Evolutionary conservation across 768 basidiomycete species (phyloP), one percentile per base, ranked within the genome.

Genomic region (Guyanaporus albipodus): DNA sequence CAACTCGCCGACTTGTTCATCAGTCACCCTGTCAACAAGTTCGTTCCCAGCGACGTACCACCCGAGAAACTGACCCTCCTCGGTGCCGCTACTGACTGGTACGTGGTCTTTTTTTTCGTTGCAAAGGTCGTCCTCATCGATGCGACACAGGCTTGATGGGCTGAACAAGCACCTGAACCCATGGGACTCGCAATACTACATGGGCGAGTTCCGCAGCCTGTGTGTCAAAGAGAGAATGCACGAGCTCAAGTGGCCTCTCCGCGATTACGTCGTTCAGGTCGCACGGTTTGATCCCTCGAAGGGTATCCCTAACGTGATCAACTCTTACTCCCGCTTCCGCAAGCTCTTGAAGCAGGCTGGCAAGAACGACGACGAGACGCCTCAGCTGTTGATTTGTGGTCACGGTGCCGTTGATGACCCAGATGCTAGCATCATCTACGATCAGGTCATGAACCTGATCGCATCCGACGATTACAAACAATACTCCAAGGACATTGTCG

Each of bases 331-430:
- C 52, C 81, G 82, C 62, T 85, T 95, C 78, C 82, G 92, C 57
- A 71, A 77, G 50, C 72, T 84, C 21, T 74, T 91, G 52, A 67
- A 68, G 48, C 61, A 64, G 42, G 70, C 71, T 18, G 70, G 72
- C 22, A 64, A 68, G 7, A 68, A 77, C 11, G 71, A 70, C 28
- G 72, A 78, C 6, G 73, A 81, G 5, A 71, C 74, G 34, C 89
- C 89, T 46, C 89, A 91, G 63, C 67, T 91, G 54, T 71, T 91
- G 58, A 67, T 91, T 54, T 90, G 88, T 64, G 93, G 93, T 18
- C 93, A 96, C 63, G 91, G 91, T 44, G 87, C 87, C 22, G 91
- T 96, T 49, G 93, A 96, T 57, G 93, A 96, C 67, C 93, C 91
- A 14, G 91, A 96, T 72, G 91, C 91, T 12, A 89, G 83, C 67